Conservation (phyloP, 164 flowering plant species). For the Nymphaea thermarum region DNA sequence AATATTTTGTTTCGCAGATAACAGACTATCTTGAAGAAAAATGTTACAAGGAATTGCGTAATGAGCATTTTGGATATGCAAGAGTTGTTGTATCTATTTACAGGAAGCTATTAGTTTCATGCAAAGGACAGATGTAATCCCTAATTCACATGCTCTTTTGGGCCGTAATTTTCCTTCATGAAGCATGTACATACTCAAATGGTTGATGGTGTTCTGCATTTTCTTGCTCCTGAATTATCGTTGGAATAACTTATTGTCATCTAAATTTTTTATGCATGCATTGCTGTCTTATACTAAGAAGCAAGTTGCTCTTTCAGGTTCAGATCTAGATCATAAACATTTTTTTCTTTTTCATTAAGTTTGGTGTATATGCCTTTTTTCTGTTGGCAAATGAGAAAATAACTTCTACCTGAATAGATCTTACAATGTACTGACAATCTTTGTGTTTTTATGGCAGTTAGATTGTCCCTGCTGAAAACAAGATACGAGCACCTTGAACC, state of each 20-base stretch:
- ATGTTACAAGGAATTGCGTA: conserved; percentile 78
- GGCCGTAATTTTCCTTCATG: too few relatives aligned
- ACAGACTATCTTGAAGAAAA: conserved; percentile 55
- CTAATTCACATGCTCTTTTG: too few relatives aligned
- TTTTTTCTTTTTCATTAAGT: too few relatives aligned
- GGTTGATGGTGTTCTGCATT: background rate
- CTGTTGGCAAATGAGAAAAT: too few relatives aligned
- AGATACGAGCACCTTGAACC: too few relatives aligned
- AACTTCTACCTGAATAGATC: too few relatives aligned
- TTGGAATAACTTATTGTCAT: background rate
- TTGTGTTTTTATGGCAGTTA: too few relatives aligned
- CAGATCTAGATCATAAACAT: too few relatives aligned
- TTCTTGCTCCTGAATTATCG: background rate
- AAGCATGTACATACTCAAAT: too few relatives aligned
- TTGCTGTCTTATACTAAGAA: background rate
- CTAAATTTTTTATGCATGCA: background rate
- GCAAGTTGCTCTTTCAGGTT: background rate
- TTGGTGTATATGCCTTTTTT: too few relatives aligned
- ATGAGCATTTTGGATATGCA: conserved; percentile 53
- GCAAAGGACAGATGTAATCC: conserved; percentile 90
- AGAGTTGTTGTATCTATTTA: conserved; percentile 66
- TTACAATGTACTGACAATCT: too few relatives aligned
- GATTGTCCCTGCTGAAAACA: too few relatives aligned
- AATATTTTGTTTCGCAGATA: conserved; percentile 32
- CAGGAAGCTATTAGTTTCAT: conserved; percentile 53